Base-by-base conservation (phyloP, 345 rosid genomes). In the Lepidium sativum region DNA sequence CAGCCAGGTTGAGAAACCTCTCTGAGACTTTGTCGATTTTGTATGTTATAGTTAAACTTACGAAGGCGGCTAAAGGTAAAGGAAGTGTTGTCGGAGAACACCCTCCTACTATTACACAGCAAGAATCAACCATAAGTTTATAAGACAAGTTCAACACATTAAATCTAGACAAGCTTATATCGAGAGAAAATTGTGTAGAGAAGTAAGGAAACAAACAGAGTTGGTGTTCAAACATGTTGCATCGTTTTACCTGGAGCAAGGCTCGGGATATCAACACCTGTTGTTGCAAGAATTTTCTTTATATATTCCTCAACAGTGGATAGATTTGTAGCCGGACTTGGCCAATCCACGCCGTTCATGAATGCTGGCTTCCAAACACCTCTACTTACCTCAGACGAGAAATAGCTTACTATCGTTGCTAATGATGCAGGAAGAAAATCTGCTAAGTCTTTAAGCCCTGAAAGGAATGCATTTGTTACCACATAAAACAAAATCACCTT, bases 291-390 rank as follows among this genome's bases (percentile, higher is more conserved):
- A 71, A 94, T 82, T 78, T 84, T 88, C 77, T 84, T 88, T 49
- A 94, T 94, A 68, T 75, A 89, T 63, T 84, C 88, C 82, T 94
- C 99, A 52, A 94, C 96, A 55, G 65, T 77, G 69, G 95, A 81
- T 61, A 88, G 78, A 76, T 94, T 94, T 60, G 92, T 84, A 60
- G 97, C 97, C 39, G 99, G 99, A 75, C 97, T 94, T 1, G 99
- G 99, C 99, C 99, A 94, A 81, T 94, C 97, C 71, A 82, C 79
- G 56, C 99, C 99, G 38, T 94, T 90, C 99, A 94, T 94, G 69
- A 76, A 84, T 47, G 67, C 99, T 8, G 99, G 95, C 70, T 88
- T 94, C 99, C 97, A 94, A 62, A 94, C 86, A 41, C 96, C 82
- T 53, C 99, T 77, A 63, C 96, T 90, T 60, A 94, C 92, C 77